Base-by-base conservation (phyloP, 129 eudicot genomes). In the Saposhnikovia divaricata region DNA sequence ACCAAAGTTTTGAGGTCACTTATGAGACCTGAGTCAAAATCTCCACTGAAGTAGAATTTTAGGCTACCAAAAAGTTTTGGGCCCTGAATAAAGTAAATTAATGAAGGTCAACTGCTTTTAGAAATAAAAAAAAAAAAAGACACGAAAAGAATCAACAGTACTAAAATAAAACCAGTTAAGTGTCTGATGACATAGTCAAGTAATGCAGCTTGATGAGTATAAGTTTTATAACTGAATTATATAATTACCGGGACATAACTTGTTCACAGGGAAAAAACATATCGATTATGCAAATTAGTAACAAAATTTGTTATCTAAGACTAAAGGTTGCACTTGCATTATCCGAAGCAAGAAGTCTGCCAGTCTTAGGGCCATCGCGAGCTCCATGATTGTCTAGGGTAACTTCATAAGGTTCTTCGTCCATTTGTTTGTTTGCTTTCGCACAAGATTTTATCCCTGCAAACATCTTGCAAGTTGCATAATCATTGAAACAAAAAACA, bases 11-110 rank as follows among this genome's bases (percentile, higher is more conserved):
- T 69, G 28, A 89, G 81, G 77, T 89, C 86, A 3, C 40, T 23
- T 74, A 79, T 76, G 85, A 57, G 83, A 61, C 53, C 78, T 3
- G 80, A 31, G 40, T 66, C 72, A 83, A 88, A 93, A 34, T 88
- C 93, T 34, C 97, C 98, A 79, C 63, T 47, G 66, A 93, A 87
- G 80, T 82, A 87, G 76, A 93, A 93, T 9, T 48, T 84, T 47
- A 85, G n/a, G 72, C 88, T 83, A 50, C 63, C 81, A 77, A 93
- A 93, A 80, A 93, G 96, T 79, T 87, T 91, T 51, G 89, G 93
- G 37, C 51, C 89, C 98, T 93, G 89, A 86, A 80, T 74, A 12
- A 1, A n/a, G 23, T 13, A 74, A 53, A 45, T 5, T 5, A 74
- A 66, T 27, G 61, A 46, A 74, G 78, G 28, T 27, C 46, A 19